Evolutionary conservation across 164 flowering plant species (phyloP).

Genomic region (Kalanchoe fedtschenkoi): DNA sequence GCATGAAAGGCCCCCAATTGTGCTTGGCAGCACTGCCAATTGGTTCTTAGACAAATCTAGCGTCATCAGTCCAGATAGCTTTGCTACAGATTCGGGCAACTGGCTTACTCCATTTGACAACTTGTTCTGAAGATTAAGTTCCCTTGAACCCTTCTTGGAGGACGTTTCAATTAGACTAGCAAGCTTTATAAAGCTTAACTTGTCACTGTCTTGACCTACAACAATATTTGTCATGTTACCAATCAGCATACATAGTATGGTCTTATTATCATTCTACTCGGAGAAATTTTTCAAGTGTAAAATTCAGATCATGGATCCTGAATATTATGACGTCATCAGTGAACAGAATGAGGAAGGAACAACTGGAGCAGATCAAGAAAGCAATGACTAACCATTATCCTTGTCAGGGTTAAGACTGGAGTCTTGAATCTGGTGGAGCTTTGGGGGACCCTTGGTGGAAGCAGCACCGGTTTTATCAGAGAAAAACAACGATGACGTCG

Average conservation of each 20-base stretch:
- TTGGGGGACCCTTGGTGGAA: conserved; percentile 10
- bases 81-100: conserved; percentile 82
- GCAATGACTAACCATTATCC: conserved; percentile 31
- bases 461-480: conserved; percentile 29
- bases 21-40: conserved; percentile 40
- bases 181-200: conserved; percentile 62
- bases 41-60: conserved; percentile 75
- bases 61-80: conserved; percentile 44
- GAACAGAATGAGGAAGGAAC: too few relatives aligned
- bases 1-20: conserved; percentile 59
- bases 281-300: too few relatives aligned
- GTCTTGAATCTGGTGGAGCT: conserved; percentile 31
- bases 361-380: too few relatives aligned
- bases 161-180: conserved; percentile 73
- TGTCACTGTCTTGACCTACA: conserved; percentile 67
- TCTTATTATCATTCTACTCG: too few relatives aligned
- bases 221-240: too few relatives aligned
- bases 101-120: conserved; percentile 61
- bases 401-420: conserved; percentile 23
- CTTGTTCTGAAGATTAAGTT: conserved; percentile 51
- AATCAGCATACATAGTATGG: too few relatives aligned
- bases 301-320: too few relatives aligned
- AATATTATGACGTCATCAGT: too few relatives aligned
- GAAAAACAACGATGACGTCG: conserved; percentile 27
- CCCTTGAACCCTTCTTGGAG: conserved; percentile 54